Evolutionary conservation across 2,329 filamentous ascomycete genomes (phyloP).

Genomic region (Mariannaea elegans): DNA sequence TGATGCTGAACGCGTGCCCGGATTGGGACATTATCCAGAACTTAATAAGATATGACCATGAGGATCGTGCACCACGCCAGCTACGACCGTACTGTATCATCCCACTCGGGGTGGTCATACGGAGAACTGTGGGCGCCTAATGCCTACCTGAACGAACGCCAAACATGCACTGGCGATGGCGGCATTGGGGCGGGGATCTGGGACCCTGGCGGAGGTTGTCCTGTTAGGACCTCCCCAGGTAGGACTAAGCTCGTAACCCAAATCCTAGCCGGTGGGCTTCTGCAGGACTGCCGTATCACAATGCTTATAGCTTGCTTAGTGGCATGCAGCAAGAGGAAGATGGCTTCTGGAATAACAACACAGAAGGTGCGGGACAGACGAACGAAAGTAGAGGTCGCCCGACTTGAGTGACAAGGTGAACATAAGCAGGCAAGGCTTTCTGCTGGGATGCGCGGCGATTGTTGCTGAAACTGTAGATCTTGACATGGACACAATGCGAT

Average conservation of each 20-base stretch:
- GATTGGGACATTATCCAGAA: slow-evolving; percentile 10
- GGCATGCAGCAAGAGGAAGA: not conserved
- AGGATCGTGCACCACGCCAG: not conserved
- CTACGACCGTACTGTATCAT: not conserved
- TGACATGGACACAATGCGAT: not conserved
- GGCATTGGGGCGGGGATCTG: not conserved
- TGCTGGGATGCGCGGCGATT: not conserved
- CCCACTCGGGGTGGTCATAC: not conserved
- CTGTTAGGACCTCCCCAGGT: not conserved
- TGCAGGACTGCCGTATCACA: not conserved
- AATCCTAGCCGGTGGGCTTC: not conserved
- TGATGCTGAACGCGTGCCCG: not conserved
- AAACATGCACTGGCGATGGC: not conserved
- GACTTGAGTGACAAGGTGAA: not conserved
- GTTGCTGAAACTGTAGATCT: too few species aligned
- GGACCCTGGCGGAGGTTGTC: not conserved
- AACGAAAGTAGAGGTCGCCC: not conserved
- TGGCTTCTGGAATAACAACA: not conserved
- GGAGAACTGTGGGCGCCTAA: too few species aligned
- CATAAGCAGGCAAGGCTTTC: not conserved
- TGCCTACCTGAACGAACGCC: too few species aligned
- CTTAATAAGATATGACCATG: not conserved
- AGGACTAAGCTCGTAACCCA: not conserved
- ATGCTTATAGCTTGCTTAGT: not conserved
- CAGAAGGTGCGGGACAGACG: not conserved